Percentiles rank a stretch among this genome's conserved stretches.
Conservation (phyloP, 768 basidiomycete genomes). For the Boletales sp. region DNA sequence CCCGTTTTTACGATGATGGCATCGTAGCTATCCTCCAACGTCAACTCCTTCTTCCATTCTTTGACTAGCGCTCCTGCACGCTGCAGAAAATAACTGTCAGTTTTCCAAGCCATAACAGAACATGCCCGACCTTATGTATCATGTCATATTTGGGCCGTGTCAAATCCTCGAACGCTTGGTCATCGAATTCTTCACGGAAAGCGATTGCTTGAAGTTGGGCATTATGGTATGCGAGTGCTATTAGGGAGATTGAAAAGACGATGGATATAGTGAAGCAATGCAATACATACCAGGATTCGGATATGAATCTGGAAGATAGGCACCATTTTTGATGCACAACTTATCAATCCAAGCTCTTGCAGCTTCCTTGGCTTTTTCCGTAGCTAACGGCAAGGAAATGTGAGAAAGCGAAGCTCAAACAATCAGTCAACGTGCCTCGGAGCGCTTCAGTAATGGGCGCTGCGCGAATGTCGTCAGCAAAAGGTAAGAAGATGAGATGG, state of each 20-base stretch:
- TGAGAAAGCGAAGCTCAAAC: background rate
- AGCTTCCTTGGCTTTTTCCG: slow-evolving; percentile 59
- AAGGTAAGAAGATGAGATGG: slow-evolving; percentile 91
- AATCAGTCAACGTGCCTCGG: slow-evolving; percentile 45
- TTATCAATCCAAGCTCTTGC: slow-evolving; percentile 78
- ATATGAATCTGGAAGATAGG: slow-evolving; percentile 86
- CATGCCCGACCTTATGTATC: slow-evolving; percentile 67
- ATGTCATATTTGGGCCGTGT: slow-evolving; percentile 73
- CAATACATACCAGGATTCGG: slow-evolving; percentile 78
- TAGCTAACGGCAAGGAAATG: slow-evolving; percentile 44
- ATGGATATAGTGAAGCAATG: too few species aligned
- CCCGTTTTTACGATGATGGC: slow-evolving; percentile 45
- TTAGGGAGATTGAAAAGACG: too few species aligned
- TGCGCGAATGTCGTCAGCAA: slow-evolving; percentile 87
- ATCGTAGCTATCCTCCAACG: slow-evolving; percentile 59
- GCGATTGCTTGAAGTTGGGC: slow-evolving; percentile 89
- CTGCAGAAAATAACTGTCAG: slow-evolving; percentile 30
- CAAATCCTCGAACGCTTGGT: slow-evolving; percentile 73
- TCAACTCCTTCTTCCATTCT: slow-evolving; percentile 66
- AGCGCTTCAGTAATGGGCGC: slow-evolving; percentile 66
- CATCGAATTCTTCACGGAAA: slow-evolving; percentile 86
- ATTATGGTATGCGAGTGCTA: slow-evolving; percentile 78
- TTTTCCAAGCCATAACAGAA: background rate
- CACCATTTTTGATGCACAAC: slow-evolving; percentile 69
- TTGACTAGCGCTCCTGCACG: slow-evolving; percentile 67